Percentiles rank a stretch among this genome's conserved stretches.
Evolutionary conservation across 2,329 filamentous ascomycete genomes (phyloP).

Genomic region (Xylaria arbuscula): DNA sequence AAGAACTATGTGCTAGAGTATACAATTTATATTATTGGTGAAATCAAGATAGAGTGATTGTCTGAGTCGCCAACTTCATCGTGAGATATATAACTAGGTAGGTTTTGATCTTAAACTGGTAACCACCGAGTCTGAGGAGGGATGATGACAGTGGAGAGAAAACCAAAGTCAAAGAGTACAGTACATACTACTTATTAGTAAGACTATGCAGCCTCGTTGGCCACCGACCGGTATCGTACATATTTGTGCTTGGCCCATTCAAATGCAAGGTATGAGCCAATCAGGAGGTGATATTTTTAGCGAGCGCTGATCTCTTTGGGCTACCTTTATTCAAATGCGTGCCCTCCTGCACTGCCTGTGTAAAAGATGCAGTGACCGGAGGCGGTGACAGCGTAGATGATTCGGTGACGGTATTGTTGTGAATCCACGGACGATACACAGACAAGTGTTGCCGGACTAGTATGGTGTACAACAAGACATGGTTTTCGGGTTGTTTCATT

Average conservation of each 20-base stretch:
- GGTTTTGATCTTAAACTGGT: not conserved
- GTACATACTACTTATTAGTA: not conserved
- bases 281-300: not conserved
- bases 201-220: slow-evolving; percentile 14
- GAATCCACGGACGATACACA: not conserved
- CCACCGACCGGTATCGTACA: slow-evolving; percentile 23
- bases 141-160: slow-evolving; percentile 16
- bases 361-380: not conserved
- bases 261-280: slow-evolving; percentile 22
- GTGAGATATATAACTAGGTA: not conserved
- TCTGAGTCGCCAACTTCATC: not conserved
- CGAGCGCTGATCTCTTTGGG: slow-evolving; percentile 17
- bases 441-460: not conserved
- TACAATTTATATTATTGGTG: not conserved
- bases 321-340: not conserved
- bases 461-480: slow-evolving; percentile 20
- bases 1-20: slow-evolving; percentile 11
- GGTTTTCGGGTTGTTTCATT: not conserved
- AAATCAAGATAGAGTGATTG: slow-evolving; percentile 7
- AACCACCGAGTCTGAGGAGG: slow-evolving; percentile 1
- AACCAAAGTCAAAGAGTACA: not conserved
- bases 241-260: slow-evolving; percentile 9
- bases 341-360: slow-evolving; percentile 1
- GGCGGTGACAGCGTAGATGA: not conserved
- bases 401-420: slow-evolving; percentile 4